A percentile compares a stretch with the other conserved stretches of the same genome.
These are phyloP conservation scores for Periconia sp. DNA, from an alignment of 2,329 filamentous ascomycete genomes.

Conservation along the genomic window DNA sequence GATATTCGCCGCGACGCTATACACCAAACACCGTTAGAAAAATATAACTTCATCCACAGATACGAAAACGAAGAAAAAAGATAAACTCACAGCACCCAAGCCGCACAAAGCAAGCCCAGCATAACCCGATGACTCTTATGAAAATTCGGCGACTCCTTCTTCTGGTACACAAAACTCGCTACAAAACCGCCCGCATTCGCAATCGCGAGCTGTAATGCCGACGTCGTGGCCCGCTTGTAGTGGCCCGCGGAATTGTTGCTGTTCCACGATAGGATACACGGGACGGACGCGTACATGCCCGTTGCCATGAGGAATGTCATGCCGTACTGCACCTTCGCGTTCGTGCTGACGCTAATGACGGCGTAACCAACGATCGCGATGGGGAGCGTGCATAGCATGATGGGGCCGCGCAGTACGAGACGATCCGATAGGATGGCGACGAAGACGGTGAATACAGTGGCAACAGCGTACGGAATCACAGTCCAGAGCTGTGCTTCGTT, in stretches of 20 bases:
- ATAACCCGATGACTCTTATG: slow-evolving; percentile 64
- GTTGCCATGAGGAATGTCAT: slow-evolving; percentile 70
- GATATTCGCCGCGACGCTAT: slow-evolving; percentile 61
- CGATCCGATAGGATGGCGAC: slow-evolving; percentile 63
- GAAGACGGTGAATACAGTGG: slow-evolving; percentile 54
- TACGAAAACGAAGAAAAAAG: not conserved
- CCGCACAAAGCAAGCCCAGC: slow-evolving; percentile 60
- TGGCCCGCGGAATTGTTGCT: slow-evolving; percentile 69
- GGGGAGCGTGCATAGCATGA: slow-evolving; percentile 66
- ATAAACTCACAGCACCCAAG: slow-evolving; percentile 64
- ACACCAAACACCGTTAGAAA: no score
- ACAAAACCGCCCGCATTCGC: slow-evolving; percentile 70
- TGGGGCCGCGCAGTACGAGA: slow-evolving; percentile 59
- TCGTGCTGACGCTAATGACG: slow-evolving; percentile 59
- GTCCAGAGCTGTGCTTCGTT: slow-evolving; percentile 65
- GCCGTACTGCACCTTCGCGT: slow-evolving; percentile 59
- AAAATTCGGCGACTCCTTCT: slow-evolving; percentile 58
- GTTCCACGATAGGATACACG: slow-evolving; percentile 66
- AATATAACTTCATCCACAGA: no score
- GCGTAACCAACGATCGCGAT: slow-evolving; percentile 68
- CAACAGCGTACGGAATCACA: slow-evolving; percentile 65
- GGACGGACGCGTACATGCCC: slow-evolving; percentile 65
- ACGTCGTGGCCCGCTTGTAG: slow-evolving; percentile 70
- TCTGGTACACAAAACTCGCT: slow-evolving; percentile 65
- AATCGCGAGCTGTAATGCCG: slow-evolving; percentile 65